Evolutionary conservation across 371 early-diverging fungal genomes (phyloP).

Genomic region (Haplosporangium sp.): DNA sequence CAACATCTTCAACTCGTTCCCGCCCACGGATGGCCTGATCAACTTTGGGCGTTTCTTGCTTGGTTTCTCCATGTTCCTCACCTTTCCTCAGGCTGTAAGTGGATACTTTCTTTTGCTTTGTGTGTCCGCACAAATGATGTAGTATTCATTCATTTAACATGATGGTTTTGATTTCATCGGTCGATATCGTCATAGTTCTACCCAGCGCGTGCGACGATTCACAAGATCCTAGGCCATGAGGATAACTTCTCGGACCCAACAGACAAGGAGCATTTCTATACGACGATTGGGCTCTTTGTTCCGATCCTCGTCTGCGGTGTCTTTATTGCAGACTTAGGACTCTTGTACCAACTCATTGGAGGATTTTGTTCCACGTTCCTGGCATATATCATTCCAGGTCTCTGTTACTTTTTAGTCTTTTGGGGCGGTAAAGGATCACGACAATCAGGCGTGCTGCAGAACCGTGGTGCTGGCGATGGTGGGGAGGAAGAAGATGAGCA

Average conservation of each 20-base stretch:
- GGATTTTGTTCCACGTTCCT: slow-evolving; percentile 65
- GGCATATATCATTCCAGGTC: slow-evolving; percentile 69
- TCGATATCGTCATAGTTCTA: slow-evolving; percentile 50
- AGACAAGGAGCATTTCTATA: slow-evolving; percentile 57
- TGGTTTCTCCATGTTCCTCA: slow-evolving; percentile 68
- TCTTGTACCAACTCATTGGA: slow-evolving; percentile 67
- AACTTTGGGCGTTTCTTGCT: slow-evolving; percentile 65
- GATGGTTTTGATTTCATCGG: neutral
- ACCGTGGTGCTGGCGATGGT: slow-evolving; percentile 9
- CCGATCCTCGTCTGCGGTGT: slow-evolving; percentile 60
- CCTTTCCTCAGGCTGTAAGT: slow-evolving; percentile 47
- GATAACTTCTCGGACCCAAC: slow-evolving; percentile 57
- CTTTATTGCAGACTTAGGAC: slow-evolving; percentile 60
- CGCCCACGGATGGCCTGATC: slow-evolving; percentile 61
- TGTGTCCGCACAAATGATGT: neutral
- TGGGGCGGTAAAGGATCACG: slow-evolving; percentile 26
- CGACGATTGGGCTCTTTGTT: slow-evolving; percentile 58
- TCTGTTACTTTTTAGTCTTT: slow-evolving; percentile 59
- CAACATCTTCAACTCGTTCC: slow-evolving; percentile 70
- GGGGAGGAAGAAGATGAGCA: slow-evolving; percentile 23
- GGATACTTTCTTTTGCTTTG: neutral
- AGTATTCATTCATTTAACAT: slow-evolving; percentile 2
- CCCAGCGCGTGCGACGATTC: slow-evolving; percentile 67
- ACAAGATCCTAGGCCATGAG: slow-evolving; percentile 65
- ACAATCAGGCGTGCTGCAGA: neutral